Percentiles rank a stretch among this genome's conserved stretches.
phyloP scores from a whole-genome alignment of 345 rosid species.

The Eucalyptus curtisii region DNA sequence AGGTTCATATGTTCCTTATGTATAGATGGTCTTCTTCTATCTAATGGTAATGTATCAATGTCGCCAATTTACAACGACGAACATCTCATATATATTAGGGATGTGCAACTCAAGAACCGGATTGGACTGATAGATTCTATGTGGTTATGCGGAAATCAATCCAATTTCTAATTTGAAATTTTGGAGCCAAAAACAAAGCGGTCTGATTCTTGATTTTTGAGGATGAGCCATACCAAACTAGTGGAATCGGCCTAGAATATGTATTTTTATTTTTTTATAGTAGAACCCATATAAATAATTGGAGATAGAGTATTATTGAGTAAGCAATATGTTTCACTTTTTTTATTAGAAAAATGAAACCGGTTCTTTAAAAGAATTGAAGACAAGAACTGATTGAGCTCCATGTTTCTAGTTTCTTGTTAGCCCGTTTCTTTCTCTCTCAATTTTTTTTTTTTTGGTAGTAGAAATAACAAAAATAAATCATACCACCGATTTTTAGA shows the following conservation, averaged over 20 bases:
- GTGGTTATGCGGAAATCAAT: background rate
- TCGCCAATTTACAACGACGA: background rate
- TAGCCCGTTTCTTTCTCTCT: background rate
- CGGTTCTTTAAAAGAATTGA: background rate
- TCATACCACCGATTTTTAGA: fast-evolving
- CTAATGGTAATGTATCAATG: background rate
- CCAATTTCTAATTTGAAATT: background rate
- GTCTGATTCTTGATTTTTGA: background rate
- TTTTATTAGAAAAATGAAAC: background rate
- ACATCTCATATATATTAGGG: background rate
- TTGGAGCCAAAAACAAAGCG: background rate
- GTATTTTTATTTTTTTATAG: background rate
- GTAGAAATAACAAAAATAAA: background rate
- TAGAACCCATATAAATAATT: background rate
- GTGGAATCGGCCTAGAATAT: background rate
- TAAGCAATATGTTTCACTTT: background rate
- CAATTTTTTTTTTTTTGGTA: background rate
- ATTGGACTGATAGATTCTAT: fast-evolving
- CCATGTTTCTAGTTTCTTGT: background rate
- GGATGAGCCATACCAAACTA: background rate
- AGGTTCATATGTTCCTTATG: background rate
- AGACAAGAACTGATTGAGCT: background rate
- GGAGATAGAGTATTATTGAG: background rate
- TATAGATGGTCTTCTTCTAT: background rate
- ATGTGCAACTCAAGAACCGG: background rate